phyloP scores from a whole-genome alignment of 1,284 basidiomycete genomes.

The Athelia psychrophila region DNA sequence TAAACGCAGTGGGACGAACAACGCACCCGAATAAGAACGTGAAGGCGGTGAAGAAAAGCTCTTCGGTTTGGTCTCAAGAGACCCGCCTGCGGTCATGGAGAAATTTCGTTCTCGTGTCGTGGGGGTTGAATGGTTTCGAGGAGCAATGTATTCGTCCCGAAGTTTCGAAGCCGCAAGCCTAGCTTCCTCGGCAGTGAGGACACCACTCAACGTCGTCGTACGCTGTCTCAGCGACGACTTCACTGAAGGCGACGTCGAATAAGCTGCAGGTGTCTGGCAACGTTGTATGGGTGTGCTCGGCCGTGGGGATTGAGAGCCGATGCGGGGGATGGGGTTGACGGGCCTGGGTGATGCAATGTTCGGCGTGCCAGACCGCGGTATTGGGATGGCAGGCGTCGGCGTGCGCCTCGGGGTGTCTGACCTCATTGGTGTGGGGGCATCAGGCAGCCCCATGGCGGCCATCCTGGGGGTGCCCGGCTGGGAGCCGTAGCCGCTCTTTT shows the following conservation, averaged over 20 bases:
- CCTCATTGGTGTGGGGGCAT: slow-evolving; percentile 4
- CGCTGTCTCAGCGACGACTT: neutral
- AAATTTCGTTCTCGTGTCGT: neutral
- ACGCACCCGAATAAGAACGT: slow-evolving; percentile 19
- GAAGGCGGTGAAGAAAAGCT: slow-evolving; percentile 14
- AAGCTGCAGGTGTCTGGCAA: neutral
- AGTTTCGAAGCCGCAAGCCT: neutral
- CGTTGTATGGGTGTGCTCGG: neutral
- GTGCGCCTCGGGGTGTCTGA: slow-evolving; percentile 13
- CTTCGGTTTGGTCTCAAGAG: neutral
- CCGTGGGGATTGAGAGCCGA: neutral
- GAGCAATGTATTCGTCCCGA: neutral
- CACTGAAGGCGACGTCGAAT: neutral
- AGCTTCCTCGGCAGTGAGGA: neutral
- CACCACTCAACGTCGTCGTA: neutral
- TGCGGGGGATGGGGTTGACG: neutral
- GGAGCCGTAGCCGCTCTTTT: slow-evolving; percentile 14
- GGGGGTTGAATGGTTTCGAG: neutral
- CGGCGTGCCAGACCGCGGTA: neutral
- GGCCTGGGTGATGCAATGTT: neutral
- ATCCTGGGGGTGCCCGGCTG: slow-evolving; percentile 29
- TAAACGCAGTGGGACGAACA: slow-evolving; percentile 5
- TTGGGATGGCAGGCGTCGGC: neutral
- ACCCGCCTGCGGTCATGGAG: neutral
- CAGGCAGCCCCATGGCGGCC: slow-evolving; percentile 23